phyloP scores from a whole-genome alignment of 148 eudicot genomes.

The Linanthus parryae region DNA sequence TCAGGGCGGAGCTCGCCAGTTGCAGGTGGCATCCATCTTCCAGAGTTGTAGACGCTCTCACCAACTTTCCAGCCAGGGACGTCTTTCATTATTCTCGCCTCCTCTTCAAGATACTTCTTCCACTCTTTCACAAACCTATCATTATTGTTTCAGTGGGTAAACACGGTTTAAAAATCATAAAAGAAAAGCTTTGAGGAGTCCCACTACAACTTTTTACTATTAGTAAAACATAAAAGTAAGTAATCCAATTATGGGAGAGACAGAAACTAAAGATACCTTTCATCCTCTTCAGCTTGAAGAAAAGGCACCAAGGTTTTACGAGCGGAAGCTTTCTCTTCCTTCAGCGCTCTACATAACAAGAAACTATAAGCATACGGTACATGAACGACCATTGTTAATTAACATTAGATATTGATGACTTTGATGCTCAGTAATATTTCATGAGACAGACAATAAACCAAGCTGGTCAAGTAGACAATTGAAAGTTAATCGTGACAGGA shows the following conservation, averaged over 20 bases:
- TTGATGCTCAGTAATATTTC: too few relatives aligned
- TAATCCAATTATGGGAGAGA: too few relatives aligned
- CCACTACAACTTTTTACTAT: not conserved
- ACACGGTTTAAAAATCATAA: too few relatives aligned
- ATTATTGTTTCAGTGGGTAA: too few relatives aligned
- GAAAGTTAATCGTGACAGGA: too few relatives aligned
- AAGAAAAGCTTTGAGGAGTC: too few relatives aligned
- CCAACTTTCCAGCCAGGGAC: constrained; percentile 99
- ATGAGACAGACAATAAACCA: too few relatives aligned
- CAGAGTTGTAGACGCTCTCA: constrained; percentile 87
- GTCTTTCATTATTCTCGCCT: constrained; percentile 90
- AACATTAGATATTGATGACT: too few relatives aligned
- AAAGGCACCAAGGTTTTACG: constrained; percentile 74
- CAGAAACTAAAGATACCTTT: too few relatives aligned
- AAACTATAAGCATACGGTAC: too few relatives aligned
- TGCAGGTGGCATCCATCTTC: constrained; percentile 98
- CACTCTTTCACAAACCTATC: constrained; percentile 90
- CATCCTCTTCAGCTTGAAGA: constrained; percentile 97
- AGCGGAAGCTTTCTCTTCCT: constrained; percentile 88
- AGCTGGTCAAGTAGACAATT: too few relatives aligned
- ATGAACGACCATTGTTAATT: too few relatives aligned
- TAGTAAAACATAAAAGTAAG: not conserved
- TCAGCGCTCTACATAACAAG: constrained; percentile 40
- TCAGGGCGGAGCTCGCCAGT: constrained; percentile 93
- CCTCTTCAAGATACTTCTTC: constrained; percentile 78